Percentiles rank a stretch among this genome's conserved stretches.
Conservation (phyloP, 2,329 filamentous ascomycete genomes). For the Cladosporium sp. region DNA sequence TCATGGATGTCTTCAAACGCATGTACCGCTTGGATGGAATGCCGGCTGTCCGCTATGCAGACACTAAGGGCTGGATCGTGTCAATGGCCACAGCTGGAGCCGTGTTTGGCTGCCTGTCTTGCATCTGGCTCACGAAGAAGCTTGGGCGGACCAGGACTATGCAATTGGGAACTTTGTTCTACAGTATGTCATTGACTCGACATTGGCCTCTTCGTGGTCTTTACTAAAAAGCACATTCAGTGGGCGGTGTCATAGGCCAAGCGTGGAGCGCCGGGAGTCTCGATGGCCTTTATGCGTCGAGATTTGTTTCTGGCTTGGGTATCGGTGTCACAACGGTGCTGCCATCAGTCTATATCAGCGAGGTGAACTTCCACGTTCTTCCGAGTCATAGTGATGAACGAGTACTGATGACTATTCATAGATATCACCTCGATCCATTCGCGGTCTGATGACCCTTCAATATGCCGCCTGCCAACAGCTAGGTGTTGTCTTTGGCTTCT, state of each 20-base stretch:
- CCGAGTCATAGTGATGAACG: too few species aligned
- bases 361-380: too few species aligned
- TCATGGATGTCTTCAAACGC: too few species aligned
- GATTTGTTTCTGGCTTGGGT: constrained; percentile 52
- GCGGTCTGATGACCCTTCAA: constrained; percentile 65
- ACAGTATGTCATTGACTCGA: too few species aligned
- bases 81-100: too few species aligned
- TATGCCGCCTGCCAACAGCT: constrained; percentile 67
- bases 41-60: not conserved
- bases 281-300: constrained; percentile 56
- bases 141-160: too few species aligned
- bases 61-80: not conserved
- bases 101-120: too few species aligned
- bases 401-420: constrained; percentile 34
- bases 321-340: constrained; percentile 42
- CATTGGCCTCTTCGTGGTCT: too few species aligned
- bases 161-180: too few species aligned
- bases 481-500: constrained; percentile 74
- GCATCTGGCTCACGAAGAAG: too few species aligned
- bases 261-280: constrained; percentile 26
- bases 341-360: constrained; percentile 51
- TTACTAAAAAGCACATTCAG: too few species aligned
- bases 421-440: constrained; percentile 55
- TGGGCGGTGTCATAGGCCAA: too few species aligned
- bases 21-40: not conserved